Conservation (phyloP, 768 basidiomycete species). For the Inosperma sp. region DNA sequence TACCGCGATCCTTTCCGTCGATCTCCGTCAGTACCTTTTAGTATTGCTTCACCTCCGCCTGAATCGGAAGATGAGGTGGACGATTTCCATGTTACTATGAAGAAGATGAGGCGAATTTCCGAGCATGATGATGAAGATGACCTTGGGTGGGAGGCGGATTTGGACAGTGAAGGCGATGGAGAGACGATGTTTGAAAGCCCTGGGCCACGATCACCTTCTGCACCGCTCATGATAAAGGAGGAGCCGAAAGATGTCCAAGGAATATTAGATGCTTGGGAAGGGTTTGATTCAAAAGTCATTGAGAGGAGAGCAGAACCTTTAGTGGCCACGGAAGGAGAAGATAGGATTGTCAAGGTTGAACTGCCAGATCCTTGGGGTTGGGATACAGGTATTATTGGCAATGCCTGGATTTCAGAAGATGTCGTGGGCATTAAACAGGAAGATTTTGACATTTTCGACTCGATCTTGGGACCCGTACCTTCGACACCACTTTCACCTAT, state of each 20-base stretch:
- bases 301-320: slow-evolving; percentile 42
- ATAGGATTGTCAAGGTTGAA: slow-evolving; percentile 40
- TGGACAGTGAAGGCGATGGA: slow-evolving; percentile 54
- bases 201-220: slow-evolving; percentile 59
- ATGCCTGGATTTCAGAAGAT: slow-evolving; percentile 32
- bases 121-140: slow-evolving; percentile 34
- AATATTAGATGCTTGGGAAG: slow-evolving; percentile 68
- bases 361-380: slow-evolving; percentile 43
- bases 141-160: slow-evolving; percentile 41
- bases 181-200: slow-evolving; percentile 63
- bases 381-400: slow-evolving; percentile 29
- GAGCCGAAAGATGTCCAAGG: slow-evolving; percentile 60
- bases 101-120: slow-evolving; percentile 21
- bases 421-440: slow-evolving; percentile 43
- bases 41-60: slow-evolving; percentile 63
- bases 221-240: slow-evolving; percentile 52
- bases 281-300: slow-evolving; percentile 44
- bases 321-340: slow-evolving; percentile 30
- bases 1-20: slow-evolving; percentile 39
- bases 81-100: slow-evolving; percentile 44
- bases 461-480: slow-evolving; percentile 25
- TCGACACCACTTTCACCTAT: slow-evolving; percentile 29
- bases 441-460: slow-evolving; percentile 35
- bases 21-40: slow-evolving; percentile 55
- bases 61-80: slow-evolving; percentile 65